Evolutionary conservation across 768 basidiomycete species (phyloP).

Genomic region (Pulveroboletus sp.): DNA sequence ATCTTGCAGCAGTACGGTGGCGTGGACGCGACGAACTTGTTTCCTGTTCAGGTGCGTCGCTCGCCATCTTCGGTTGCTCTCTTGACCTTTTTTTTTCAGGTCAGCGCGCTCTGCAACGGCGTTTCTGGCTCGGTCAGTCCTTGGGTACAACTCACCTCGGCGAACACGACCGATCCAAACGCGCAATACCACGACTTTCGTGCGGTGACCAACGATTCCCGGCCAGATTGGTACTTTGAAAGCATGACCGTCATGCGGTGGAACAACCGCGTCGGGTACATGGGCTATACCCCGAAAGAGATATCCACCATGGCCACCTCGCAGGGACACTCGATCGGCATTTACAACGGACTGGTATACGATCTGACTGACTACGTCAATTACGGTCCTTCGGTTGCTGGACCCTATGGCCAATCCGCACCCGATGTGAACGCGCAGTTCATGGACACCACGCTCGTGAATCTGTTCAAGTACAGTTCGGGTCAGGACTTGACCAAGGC

Average conservation of each 20-base stretch:
- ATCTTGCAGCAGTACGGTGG: conserved; percentile 86
- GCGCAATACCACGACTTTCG: conserved; percentile 96
- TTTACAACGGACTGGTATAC: conserved; percentile 85
- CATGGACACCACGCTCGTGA: conserved; percentile 66
- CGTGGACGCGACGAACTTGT: conserved; percentile 62
- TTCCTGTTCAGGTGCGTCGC: conserved; percentile 83
- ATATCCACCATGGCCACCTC: conserved; percentile 65
- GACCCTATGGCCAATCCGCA: conserved; percentile 48
- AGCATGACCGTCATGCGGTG: conserved; percentile 92
- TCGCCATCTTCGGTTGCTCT: neutral
- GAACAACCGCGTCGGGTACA: conserved; percentile 80
- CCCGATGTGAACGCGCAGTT: conserved; percentile 50
- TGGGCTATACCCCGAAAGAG: conserved; percentile 77
- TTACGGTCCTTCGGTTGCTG: conserved; percentile 53
- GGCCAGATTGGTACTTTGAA: conserved; percentile 99
- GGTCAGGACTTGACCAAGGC: conserved; percentile 81
- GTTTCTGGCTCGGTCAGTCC: conserved; percentile 75
- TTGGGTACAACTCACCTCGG: conserved; percentile 72
- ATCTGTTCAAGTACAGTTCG: conserved; percentile 70
- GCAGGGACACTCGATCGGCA: conserved; percentile 59
- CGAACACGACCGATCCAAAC: conserved; percentile 73
- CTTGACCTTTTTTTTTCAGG: conserved; percentile 39
- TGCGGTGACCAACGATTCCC: conserved; percentile 76
- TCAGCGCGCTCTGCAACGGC: conserved; percentile 90
- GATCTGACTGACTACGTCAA: conserved; percentile 80